Conservation (phyloP, 2,329 filamentous ascomycete genomes). For the Lecanosticta acicola region DNA sequence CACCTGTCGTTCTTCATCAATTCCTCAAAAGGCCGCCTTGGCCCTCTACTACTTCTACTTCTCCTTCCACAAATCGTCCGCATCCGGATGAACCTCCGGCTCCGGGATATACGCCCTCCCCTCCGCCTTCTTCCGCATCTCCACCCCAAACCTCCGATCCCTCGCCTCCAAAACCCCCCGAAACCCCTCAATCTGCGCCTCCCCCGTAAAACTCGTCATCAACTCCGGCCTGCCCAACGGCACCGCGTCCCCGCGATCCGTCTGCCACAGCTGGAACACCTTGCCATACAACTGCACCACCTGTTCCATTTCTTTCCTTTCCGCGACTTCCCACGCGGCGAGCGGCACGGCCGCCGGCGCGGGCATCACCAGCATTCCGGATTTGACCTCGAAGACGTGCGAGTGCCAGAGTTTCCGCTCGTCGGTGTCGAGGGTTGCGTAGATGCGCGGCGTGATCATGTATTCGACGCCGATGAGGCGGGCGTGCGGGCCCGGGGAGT, state of each 20-base stretch:
- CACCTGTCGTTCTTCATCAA: too few relatives aligned
- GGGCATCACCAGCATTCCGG: slow-evolving; percentile 75
- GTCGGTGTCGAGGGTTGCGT: slow-evolving; percentile 56
- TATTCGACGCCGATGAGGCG: slow-evolving; percentile 81
- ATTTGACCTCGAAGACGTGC: slow-evolving; percentile 69
- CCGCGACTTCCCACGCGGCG: slow-evolving; percentile 65
- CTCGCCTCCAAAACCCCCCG: slow-evolving; percentile 45
- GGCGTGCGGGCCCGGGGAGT: slow-evolving; percentile 60
- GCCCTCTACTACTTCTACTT: too few relatives aligned
- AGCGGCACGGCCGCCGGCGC: slow-evolving; percentile 51
- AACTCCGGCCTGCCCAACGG: slow-evolving; percentile 57
- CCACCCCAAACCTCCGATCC: slow-evolving; percentile 50
- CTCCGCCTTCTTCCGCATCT: slow-evolving; percentile 49
- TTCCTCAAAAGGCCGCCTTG: too few relatives aligned
- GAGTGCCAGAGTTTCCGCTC: slow-evolving; percentile 78
- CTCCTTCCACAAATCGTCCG: slow-evolving; percentile 45
- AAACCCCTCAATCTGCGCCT: slow-evolving; percentile 44
- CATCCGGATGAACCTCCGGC: slow-evolving; percentile 44
- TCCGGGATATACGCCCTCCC: slow-evolving; percentile 49
- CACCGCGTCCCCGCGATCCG: slow-evolving; percentile 63
- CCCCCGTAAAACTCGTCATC: slow-evolving; percentile 57
- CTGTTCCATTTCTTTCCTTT: slow-evolving; percentile 75
- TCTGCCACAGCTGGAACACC: slow-evolving; percentile 81
- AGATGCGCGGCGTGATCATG: slow-evolving; percentile 70
- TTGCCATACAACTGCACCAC: slow-evolving; percentile 74